Conservation (phyloP, 1,139 yeast genomes). For the Meyerozyma guilliermondii region DNA sequence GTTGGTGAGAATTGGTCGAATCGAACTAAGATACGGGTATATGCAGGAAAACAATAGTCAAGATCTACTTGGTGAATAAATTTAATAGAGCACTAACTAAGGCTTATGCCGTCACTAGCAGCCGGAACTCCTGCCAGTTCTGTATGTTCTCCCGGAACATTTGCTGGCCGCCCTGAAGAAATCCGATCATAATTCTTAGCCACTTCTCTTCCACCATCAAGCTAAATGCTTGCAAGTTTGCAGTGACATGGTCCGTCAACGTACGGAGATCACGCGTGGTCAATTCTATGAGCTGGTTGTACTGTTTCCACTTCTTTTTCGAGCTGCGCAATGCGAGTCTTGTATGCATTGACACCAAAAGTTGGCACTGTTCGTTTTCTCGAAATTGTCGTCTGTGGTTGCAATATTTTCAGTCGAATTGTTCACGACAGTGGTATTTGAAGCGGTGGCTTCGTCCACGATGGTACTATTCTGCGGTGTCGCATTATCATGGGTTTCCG, state of each 20-base stretch:
- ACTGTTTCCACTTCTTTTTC: constrained; percentile 39
- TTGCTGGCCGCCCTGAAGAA: constrained; percentile 32
- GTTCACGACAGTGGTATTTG: constrained; percentile 9
- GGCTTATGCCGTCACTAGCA: not conserved
- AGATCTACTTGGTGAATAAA: too few relatives aligned
- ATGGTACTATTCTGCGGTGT: not conserved
- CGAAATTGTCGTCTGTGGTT: constrained; percentile 1
- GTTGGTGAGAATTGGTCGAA: not conserved
- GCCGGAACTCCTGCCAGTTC: constrained; percentile 33
- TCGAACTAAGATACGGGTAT: not conserved
- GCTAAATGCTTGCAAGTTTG: constrained; percentile 29
- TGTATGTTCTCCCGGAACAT: constrained; percentile 33
- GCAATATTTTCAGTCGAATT: too few relatives aligned
- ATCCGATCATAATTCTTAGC: constrained; percentile 34
- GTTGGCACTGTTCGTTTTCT: constrained; percentile 3
- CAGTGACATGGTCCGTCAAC: constrained; percentile 27
- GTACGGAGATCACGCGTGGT: constrained; percentile 32
- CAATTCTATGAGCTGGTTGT: constrained; percentile 38
- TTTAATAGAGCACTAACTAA: too few relatives aligned
- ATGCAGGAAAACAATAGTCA: too few relatives aligned
- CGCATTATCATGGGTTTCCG: constrained; percentile 5
- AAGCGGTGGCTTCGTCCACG: constrained; percentile 3
- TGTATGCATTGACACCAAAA: constrained; percentile 5
- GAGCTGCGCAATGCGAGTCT: constrained; percentile 28
- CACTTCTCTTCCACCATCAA: constrained; percentile 36